Percentiles rank a stretch among this genome's conserved stretches.
phyloP scores from a whole-genome alignment of 768 basidiomycete genomes.

The Naganishia onofrii region DNA sequence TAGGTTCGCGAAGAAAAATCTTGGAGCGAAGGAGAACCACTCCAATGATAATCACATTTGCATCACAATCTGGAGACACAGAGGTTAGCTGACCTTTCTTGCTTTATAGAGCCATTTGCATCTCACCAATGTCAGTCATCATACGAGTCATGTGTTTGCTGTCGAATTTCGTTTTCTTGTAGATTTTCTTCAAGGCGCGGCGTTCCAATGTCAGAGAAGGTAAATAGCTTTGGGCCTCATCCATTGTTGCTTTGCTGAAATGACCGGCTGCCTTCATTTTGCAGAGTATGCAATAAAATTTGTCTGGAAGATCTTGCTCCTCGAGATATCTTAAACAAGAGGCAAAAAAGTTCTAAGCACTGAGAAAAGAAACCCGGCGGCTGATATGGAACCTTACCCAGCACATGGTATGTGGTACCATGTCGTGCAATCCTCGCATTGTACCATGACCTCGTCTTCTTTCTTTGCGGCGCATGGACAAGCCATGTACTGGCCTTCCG shows the following conservation, averaged over 20 bases:
- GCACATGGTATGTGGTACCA: constrained; percentile 30
- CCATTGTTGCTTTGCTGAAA: neutral
- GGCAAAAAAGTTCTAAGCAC: neutral
- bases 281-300: constrained; percentile 24
- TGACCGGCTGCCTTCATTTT: constrained; percentile 14
- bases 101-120: neutral
- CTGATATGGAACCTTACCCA: constrained; percentile 14
- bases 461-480: constrained; percentile 26
- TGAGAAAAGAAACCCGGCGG: neutral
- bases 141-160: constrained; percentile 1
- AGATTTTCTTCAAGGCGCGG: constrained; percentile 22
- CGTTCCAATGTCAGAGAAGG: constrained; percentile 24
- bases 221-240: constrained; percentile 6
- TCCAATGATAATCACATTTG: neutral
- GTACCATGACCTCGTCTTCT: constrained; percentile 29
- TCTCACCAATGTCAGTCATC: constrained; percentile 7
- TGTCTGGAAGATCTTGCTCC: constrained; percentile 18
- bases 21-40: neutral
- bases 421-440: constrained; percentile 25
- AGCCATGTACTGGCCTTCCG: neutral
- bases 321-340: neutral
- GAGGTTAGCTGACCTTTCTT: neutral
- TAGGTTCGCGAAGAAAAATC: too few relatives aligned
- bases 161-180: constrained; percentile 16
- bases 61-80: constrained; percentile 2